Evolutionary conservation across 2,329 filamentous ascomycete genomes (phyloP).

Genomic region (Aspergillus persii): DNA sequence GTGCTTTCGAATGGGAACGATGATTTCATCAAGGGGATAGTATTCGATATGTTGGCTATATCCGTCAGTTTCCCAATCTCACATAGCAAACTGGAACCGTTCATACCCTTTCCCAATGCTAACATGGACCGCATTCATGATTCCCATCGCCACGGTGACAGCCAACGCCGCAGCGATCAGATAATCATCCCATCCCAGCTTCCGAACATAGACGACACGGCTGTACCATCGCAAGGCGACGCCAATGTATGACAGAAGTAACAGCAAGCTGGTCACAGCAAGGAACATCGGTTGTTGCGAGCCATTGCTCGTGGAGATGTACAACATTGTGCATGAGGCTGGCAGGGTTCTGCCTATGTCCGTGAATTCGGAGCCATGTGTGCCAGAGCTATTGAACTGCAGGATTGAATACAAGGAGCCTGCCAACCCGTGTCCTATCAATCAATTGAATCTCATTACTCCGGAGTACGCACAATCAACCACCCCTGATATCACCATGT

Average conservation of each 20-base stretch:
- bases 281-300: constrained; percentile 13
- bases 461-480: too few species aligned
- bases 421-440: too few species aligned
- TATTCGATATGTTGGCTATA: constrained; percentile 2
- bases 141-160: constrained; percentile 9
- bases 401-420: too few species aligned
- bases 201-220: constrained; percentile 6
- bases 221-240: constrained; percentile 10
- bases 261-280: constrained; percentile 5
- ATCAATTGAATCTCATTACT: too few species aligned
- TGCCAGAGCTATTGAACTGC: too few species aligned
- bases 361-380: too few species aligned
- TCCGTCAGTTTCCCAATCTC: too few species aligned
- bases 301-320: constrained; percentile 10
- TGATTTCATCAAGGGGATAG: constrained; percentile 1
- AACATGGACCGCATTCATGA: constrained; percentile 12
- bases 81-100: too few species aligned
- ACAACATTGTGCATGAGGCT: neutral
- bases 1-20: constrained; percentile 29
- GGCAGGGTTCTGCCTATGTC: too few species aligned
- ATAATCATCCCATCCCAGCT: constrained; percentile 11
- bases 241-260: constrained; percentile 6
- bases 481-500: too few species aligned
- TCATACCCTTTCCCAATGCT: constrained; percentile 8
- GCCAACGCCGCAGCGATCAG: constrained; percentile 6